phyloP scores from a whole-genome alignment of 352 stramenopile genomes.

The Phytophthora hibernalis region DNA sequence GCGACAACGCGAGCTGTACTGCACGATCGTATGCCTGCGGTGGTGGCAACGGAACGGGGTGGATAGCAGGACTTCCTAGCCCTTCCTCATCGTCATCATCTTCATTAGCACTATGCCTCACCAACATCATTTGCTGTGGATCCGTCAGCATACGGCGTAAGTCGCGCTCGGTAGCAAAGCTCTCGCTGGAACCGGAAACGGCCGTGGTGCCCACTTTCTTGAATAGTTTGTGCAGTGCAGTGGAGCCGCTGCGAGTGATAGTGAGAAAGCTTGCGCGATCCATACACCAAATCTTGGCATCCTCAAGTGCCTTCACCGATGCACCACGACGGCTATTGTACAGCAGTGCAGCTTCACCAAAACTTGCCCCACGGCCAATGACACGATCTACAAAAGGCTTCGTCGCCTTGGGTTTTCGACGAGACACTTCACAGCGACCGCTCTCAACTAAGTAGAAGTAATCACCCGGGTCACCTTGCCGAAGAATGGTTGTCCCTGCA shows the following conservation, averaged over 20 bases:
- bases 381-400: conserved; percentile 71
- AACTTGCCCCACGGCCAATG: conserved; percentile 79
- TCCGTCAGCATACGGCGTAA: conserved; percentile 65
- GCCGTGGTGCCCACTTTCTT: conserved; percentile 60
- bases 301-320: conserved; percentile 85
- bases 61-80: not conserved
- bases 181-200: conserved; percentile 47
- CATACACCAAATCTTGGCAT: conserved; percentile 95
- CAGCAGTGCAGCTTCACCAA: conserved; percentile 96
- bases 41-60: conserved; percentile 28
- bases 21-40: conserved; percentile 56
- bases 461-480: conserved; percentile 82
- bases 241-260: conserved; percentile 83
- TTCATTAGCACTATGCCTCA: conserved; percentile 42
- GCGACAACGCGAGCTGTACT: conserved; percentile 61
- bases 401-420: conserved; percentile 62
- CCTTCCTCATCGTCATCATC: conserved; percentile 18
- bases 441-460: conserved; percentile 90
- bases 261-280: conserved; percentile 85
- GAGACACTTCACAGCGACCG: conserved; percentile 78
- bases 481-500: conserved; percentile 69
- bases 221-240: conserved; percentile 81
- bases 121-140: conserved; percentile 40
- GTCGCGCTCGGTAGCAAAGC: conserved; percentile 66
- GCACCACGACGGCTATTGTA: conserved; percentile 96